These are phyloP conservation scores for Peronospora destructor DNA, from an alignment of 352 stramenopile genomes.

Conservation along the genomic window DNA sequence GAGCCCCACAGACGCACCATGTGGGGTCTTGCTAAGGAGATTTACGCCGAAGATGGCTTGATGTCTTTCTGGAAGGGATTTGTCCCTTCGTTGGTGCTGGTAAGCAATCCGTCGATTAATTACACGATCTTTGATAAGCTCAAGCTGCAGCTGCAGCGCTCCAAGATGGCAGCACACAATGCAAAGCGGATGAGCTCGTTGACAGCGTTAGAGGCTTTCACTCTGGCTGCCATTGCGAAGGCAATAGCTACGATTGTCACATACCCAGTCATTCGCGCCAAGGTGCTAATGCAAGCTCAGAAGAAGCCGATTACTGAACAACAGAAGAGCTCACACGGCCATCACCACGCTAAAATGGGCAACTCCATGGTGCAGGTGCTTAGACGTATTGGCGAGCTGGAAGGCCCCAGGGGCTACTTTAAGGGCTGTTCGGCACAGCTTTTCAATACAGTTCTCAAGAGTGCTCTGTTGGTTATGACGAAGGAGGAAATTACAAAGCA, in stretches of 20 bases:
- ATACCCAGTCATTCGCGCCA: conserved; percentile 86
- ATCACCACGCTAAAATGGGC: conserved; percentile 41
- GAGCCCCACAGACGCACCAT: conserved; percentile 34
- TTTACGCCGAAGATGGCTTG: conserved; percentile 65
- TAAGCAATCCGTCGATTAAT: conserved; percentile 87
- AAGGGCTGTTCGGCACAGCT: conserved; percentile 75
- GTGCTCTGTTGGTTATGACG: conserved; percentile 74
- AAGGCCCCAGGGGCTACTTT: conserved; percentile 56
- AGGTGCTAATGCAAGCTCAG: conserved; percentile 82
- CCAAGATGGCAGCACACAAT: conserved; percentile 39
- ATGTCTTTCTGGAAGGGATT: conserved; percentile 85
- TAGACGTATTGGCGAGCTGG: conserved; percentile 50
- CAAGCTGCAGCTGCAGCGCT: conserved; percentile 58
- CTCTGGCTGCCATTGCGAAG: conserved; percentile 77
- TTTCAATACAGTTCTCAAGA: conserved; percentile 82
- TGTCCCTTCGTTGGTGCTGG: conserved; percentile 80
- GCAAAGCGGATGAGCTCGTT: conserved; percentile 39
- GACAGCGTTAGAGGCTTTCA: conserved; percentile 68
- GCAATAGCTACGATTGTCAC: conserved; percentile 77
- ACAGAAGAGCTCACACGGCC: conserved; percentile 21
- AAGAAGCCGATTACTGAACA: conserved; percentile 41
- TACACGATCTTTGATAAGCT: conserved; percentile 85
- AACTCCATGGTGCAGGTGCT: conserved; percentile 68
- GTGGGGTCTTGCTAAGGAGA: conserved; percentile 41
- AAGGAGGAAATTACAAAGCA: conserved; percentile 79